Conservation (phyloP, 306 rosid species). For the Cucurbita maxima region DNA sequence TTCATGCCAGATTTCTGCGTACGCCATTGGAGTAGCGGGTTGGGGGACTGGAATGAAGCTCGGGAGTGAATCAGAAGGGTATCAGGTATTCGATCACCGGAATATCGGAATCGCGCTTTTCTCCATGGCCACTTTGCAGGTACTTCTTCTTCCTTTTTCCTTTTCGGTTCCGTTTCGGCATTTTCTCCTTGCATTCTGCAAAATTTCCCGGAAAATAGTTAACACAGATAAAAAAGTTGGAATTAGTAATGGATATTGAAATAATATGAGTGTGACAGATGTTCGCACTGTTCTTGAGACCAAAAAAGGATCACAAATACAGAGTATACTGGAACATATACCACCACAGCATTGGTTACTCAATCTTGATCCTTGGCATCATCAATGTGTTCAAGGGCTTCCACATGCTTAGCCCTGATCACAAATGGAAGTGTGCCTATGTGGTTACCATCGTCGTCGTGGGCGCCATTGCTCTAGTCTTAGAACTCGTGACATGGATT, state of each 20-base stretch:
- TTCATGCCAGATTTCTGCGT: slow-evolving; percentile 52
- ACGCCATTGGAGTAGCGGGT: slow-evolving; percentile 76
- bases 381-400: slow-evolving; percentile 61
- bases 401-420: slow-evolving; percentile 32
- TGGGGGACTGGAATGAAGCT: slow-evolving; percentile 87
- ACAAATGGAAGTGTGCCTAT: slow-evolving; percentile 52
- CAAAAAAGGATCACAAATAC: slow-evolving; percentile 59
- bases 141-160: slow-evolving; percentile 1
- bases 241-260: neutral
- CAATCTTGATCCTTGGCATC: slow-evolving; percentile 36
- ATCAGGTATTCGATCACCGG: slow-evolving; percentile 31
- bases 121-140: slow-evolving; percentile 65
- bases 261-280: slow-evolving; percentile 17
- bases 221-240: no score
- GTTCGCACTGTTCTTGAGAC: slow-evolving; percentile 64
- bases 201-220: neutral
- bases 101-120: slow-evolving; percentile 65
- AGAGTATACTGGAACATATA: slow-evolving; percentile 65
- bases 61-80: slow-evolving; percentile 45
- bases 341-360: slow-evolving; percentile 64
- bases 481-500: slow-evolving; percentile 45
- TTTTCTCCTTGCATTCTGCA: neutral
- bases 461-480: slow-evolving; percentile 35
- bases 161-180: neutral
- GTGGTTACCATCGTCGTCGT: slow-evolving; percentile 18